Evolutionary conservation across 768 basidiomycete species (phyloP).

Genomic region (Clitopilus passeckerianus): DNA sequence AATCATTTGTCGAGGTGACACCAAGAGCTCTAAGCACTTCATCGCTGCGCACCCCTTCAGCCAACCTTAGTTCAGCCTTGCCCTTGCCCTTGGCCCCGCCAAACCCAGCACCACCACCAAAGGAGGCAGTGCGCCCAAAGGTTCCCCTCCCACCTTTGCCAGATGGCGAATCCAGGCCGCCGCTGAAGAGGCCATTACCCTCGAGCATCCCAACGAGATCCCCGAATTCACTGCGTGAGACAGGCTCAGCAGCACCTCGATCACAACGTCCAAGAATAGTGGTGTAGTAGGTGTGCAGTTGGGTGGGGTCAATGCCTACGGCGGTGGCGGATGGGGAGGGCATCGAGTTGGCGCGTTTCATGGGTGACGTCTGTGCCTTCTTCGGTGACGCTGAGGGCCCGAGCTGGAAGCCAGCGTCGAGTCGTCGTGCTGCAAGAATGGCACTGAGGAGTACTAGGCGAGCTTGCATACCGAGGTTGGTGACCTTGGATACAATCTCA

Average conservation of each 20-base stretch:
- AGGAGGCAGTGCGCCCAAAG: constrained; percentile 56
- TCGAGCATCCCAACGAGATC: constrained; percentile 72
- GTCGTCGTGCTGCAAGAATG: constrained; percentile 59
- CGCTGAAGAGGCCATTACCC: constrained; percentile 50
- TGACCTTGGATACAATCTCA: constrained; percentile 63
- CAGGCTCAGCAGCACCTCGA: constrained; percentile 51
- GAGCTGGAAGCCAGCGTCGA: constrained; percentile 52
- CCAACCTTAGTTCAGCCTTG: constrained; percentile 48
- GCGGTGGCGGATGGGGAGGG: constrained; percentile 19
- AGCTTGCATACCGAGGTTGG: constrained; percentile 67
- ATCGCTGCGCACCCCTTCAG: constrained; percentile 58
- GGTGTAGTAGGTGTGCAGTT: constrained; percentile 62
- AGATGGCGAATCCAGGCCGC: neutral
- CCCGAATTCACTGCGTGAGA: constrained; percentile 71
- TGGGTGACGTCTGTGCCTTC: constrained; percentile 34
- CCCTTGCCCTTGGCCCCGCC: constrained; percentile 37
- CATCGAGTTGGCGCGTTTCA: constrained; percentile 46
- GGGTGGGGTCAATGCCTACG: constrained; percentile 49
- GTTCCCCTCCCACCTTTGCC: constrained; percentile 36
- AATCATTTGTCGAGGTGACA: constrained; percentile 23
- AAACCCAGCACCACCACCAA: constrained; percentile 33
- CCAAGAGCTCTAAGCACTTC: constrained; percentile 73
- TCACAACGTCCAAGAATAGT: constrained; percentile 53
- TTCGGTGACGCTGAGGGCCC: constrained; percentile 31
- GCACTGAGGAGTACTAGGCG: constrained; percentile 64